Conservation (phyloP, 805 yeast genomes). For the Candida koratica region DNA sequence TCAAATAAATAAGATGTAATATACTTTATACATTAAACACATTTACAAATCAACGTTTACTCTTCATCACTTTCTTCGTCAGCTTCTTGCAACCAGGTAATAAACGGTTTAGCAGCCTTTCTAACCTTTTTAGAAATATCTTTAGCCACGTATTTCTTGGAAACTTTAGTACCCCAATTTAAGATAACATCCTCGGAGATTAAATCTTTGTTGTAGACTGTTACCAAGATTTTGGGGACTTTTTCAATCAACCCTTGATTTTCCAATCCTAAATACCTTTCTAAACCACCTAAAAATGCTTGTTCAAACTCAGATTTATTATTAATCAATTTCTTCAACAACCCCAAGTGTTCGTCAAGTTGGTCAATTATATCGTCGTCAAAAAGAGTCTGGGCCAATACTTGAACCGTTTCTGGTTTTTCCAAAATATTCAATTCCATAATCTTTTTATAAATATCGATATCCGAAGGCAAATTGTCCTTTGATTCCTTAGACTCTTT, state of each 20-base stretch:
- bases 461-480: conserved; percentile 68
- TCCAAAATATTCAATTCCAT: conserved; percentile 68
- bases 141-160: conserved; percentile 91
- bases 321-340: conserved; percentile 72
- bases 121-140: conserved; percentile 90
- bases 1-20: conserved; percentile 1
- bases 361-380: conserved; percentile 71
- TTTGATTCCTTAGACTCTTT: conserved; percentile 48
- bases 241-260: conserved; percentile 62
- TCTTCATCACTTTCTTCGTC: conserved; percentile 76
- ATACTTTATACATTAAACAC: neutral
- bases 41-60: conserved; percentile 21
- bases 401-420: conserved; percentile 78
- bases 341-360: conserved; percentile 73
- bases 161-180: conserved; percentile 86
- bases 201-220: conserved; percentile 78
- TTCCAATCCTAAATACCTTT: conserved; percentile 83
- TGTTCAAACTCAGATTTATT: conserved; percentile 65
- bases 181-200: conserved; percentile 76
- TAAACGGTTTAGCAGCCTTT: conserved; percentile 92
- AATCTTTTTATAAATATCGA: conserved; percentile 89
- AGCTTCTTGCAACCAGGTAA: conserved; percentile 93
- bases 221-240: conserved; percentile 78
- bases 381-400: conserved; percentile 85
- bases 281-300: conserved; percentile 93